Base-by-base conservation (phyloP, 805 yeast species). In the Hermanozyma aechmeae region DNA sequence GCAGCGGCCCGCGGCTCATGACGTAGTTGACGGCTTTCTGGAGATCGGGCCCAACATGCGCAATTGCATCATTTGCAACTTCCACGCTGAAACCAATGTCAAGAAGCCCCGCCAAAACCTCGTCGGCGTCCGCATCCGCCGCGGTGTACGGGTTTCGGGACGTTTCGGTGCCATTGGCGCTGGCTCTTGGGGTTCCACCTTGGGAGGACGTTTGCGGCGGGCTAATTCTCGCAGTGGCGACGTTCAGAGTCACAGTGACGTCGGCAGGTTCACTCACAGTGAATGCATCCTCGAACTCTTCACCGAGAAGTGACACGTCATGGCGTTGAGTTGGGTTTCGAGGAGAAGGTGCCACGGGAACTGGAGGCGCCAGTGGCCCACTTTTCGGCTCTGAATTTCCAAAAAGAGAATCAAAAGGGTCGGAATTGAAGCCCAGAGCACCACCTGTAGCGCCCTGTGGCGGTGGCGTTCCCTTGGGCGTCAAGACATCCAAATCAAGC, bases 71-170 rank as follows among this genome's bases (percentile, higher is more conserved):
- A 15, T 62, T 66, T 4, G 92, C 75, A 29, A 64, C 70, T 2
- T 72, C 76, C 1, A 69, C 56, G 1, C 78, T 52, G 43, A 84
- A 84, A 3, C 95, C 95, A 74, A 84, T 84, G 34, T 83, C 92
- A 3, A 81, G 53, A 24, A 83, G 58, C 40, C 75, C 81, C 0
- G 89, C 89, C 12, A 82, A 46, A 1, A 73, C 62, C n/a, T n/a
- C n/a, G n/a, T n/a, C n/a, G n/a, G n/a, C n/a, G n/a, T n/a, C n/a
- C n/a, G n/a, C n/a, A n/a, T n/a, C n/a, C n/a, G n/a, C n/a, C n/a
- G n/a, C n/a, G n/a, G n/a, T n/a, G n/a, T n/a, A n/a, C n/a, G n/a
- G n/a, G n/a, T n/a, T n/a, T n/a, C n/a, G n/a, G n/a, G n/a, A n/a
- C n/a, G n/a, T n/a, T n/a, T n/a, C n/a, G n/a, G 20, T 10, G 20